These are phyloP conservation scores for Xylariomycetidae sp. DNA, from an alignment of 2,329 filamentous ascomycete genomes.

Conservation along the genomic window DNA sequence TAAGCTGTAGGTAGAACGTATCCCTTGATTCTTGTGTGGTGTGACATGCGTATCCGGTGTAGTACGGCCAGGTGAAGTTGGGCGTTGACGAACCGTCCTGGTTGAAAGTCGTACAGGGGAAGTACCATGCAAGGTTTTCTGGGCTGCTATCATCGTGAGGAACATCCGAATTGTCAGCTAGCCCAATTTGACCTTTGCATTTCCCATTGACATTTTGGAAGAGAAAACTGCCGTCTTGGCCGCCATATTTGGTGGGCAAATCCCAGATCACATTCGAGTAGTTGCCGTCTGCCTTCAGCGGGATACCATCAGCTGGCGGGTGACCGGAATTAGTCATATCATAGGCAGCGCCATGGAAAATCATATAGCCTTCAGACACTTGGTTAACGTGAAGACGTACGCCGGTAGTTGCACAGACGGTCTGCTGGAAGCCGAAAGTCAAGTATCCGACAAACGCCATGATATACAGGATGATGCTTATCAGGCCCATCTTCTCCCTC, in stretches of 20 bases:
- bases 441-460: constrained; percentile 89
- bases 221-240: constrained; percentile 92
- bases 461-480: constrained; percentile 87
- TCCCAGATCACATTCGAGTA: constrained; percentile 82
- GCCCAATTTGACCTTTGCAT: constrained; percentile 86
- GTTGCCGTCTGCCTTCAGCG: constrained; percentile 40
- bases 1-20: constrained; percentile 68
- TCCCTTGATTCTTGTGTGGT: constrained; percentile 65
- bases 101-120: constrained; percentile 86
- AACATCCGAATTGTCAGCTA: constrained; percentile 66
- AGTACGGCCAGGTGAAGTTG: constrained; percentile 70
- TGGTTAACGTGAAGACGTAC: constrained; percentile 77
- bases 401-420: constrained; percentile 72
- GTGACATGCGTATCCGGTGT: constrained; percentile 85
- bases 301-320: constrained; percentile 74
- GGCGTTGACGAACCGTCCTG: constrained; percentile 82
- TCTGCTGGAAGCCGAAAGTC: constrained; percentile 91
- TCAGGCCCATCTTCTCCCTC: constrained; percentile 96
- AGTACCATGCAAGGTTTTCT: constrained; percentile 86
- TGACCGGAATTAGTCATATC: constrained; percentile 74
- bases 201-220: constrained; percentile 98
- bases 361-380: constrained; percentile 81
- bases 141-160: constrained; percentile 63
- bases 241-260: constrained; percentile 73
- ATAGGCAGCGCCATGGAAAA: constrained; percentile 90